Evolutionary conservation across 2,329 filamentous ascomycete genomes (phyloP).

Genomic region (Ceratocystis cacaofunesta): DNA sequence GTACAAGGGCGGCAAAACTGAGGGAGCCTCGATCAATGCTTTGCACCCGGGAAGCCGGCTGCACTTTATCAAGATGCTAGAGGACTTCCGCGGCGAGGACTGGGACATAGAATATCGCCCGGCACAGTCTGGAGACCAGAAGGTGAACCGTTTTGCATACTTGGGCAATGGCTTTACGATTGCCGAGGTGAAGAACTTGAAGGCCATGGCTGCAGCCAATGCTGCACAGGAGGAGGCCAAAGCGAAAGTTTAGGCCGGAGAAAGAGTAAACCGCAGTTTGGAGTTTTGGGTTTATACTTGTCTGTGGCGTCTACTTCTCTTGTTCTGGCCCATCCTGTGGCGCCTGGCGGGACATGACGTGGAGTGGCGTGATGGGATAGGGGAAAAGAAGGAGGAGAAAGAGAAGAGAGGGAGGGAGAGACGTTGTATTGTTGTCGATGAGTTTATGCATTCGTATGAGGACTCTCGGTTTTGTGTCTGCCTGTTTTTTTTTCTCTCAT

Average conservation of each 20-base stretch:
- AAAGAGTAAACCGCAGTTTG: not conserved
- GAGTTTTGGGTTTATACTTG: not conserved
- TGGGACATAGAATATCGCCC: conserved; percentile 35
- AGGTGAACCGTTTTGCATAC: conserved; percentile 34
- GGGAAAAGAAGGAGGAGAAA: not conserved
- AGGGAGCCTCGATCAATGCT: conserved; percentile 32
- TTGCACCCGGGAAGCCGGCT: conserved; percentile 37
- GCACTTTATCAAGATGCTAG: conserved; percentile 40
- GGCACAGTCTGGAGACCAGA: conserved; percentile 13
- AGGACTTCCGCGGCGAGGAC: conserved; percentile 35
- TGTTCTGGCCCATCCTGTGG: not conserved
- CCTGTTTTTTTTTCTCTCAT: not conserved
- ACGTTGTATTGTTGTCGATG: not conserved
- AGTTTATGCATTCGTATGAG: not conserved
- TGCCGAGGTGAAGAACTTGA: conserved; percentile 25
- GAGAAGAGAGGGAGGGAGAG: not conserved
- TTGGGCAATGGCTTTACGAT: conserved; percentile 39
- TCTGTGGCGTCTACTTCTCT: not conserved
- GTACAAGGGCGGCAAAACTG: conserved; percentile 33
- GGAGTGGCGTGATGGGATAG: not conserved
- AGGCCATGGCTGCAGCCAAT: conserved; percentile 9
- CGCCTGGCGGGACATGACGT: not conserved
- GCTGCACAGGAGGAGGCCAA: not conserved
- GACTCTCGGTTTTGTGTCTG: not conserved
- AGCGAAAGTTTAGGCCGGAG: not conserved